Conservation (phyloP, 305 asterid genomes). For the Fraxinus xanthoxyloides region DNA sequence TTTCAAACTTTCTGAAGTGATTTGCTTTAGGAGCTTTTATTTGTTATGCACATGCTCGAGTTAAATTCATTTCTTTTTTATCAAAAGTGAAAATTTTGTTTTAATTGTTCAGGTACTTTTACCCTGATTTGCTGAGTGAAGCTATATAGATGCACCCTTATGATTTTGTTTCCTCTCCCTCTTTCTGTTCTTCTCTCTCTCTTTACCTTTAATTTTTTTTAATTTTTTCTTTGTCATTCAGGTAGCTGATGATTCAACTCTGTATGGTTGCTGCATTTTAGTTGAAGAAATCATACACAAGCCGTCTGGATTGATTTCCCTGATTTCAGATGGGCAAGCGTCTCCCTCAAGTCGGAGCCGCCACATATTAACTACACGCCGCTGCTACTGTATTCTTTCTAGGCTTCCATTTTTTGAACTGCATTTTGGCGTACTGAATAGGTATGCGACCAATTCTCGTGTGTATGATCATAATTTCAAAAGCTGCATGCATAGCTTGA, state of each 20-base stretch:
- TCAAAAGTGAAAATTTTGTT: neutral
- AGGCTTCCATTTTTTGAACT: conserved; percentile 94
- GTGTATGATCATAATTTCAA: neutral
- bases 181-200: neutral
- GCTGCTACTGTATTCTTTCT: conserved; percentile 96
- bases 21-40: neutral
- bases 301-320: conserved; percentile 85
- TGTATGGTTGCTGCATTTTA: conserved; percentile 97
- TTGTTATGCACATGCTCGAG: neutral
- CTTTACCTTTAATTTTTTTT: neutral
- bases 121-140: neutral
- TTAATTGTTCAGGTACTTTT: conserved; percentile 2
- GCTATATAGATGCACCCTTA: neutral
- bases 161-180: neutral
- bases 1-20: neutral
- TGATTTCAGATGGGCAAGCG: conserved; percentile 68
- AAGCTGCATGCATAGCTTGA: neutral
- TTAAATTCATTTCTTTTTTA: neutral
- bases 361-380: conserved; percentile 80
- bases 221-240: conserved; percentile 26
- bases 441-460: conserved; percentile 41
- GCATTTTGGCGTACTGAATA: conserved; percentile 88
- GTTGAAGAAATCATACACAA: conserved; percentile 91
- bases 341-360: conserved; percentile 56
- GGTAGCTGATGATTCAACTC: conserved; percentile 89